Evolutionary conservation across 2,329 filamentous ascomycete genomes (phyloP), one percentile per base, ranked within the genome.

Genomic region (Fusarium sp.): DNA sequence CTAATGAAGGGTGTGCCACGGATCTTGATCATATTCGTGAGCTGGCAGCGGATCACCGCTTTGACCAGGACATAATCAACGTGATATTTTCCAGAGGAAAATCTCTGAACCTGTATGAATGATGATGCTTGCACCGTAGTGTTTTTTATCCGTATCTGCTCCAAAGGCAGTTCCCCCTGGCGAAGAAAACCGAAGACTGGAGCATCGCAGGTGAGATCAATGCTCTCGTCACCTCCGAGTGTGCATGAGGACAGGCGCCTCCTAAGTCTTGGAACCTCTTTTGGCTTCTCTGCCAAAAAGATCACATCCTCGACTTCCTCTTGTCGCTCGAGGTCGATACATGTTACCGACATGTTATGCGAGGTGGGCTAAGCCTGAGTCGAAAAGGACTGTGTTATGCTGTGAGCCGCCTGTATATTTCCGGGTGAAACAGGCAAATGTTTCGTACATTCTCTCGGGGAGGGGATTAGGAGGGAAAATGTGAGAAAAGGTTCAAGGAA

Each of bases 61-160:
- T 80, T 80, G 74, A 87, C 82, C 61, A 81, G 71, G 28, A 86
- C 77, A 56, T 80, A 82, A 4, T 79, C 47, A 7, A 82, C 71
- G 3, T 63, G 54, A 40, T 75, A 75, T 2, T 61, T 54, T 7
- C 75, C 76, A 8, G 76, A 37, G 2, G 41, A 28, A 10, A 71
- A 71, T 14, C 69, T 25, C 9, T 54, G 34, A 3, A 82, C 61
- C 41, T 80, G 71, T 14, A 82, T 60, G 7, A 80, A 74, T 5
- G 74, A 73, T 1, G 74, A 76, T 5, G 68, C 30, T 25, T 72
- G 61, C 23, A 78, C 67, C 5, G 42, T 23, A 7, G 48, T 57
- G 4, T 46, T 64, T 5, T 32, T 50, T 5, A 70, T 20, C 12
- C 54, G 59, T 16, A 74, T 43, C 12, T 30, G 57, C 14, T 71